Evolutionary conservation across 352 stramenopile species (phyloP).

Genomic region (Phytophthora sansomeana): DNA sequence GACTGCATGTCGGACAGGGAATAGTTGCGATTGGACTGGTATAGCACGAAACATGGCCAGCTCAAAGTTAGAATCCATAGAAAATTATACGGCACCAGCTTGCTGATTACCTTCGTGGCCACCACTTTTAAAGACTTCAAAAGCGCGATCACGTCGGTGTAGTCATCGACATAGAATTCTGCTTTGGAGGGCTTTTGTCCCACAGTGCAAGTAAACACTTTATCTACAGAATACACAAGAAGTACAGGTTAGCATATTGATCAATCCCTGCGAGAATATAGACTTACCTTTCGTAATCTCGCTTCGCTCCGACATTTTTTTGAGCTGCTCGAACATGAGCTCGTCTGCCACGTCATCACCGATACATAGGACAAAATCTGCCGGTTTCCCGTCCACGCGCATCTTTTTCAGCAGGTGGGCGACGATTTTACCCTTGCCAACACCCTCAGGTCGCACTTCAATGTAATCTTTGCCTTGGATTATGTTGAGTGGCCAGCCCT

Average conservation of each 20-base stretch:
- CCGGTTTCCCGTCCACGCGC: constrained; percentile 61
- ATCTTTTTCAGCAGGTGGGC: constrained; percentile 91
- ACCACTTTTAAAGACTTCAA: constrained; percentile 84
- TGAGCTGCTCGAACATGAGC: constrained; percentile 94
- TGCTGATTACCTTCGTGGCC: constrained; percentile 70
- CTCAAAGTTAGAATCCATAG: constrained; percentile 4
- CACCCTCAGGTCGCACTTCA: constrained; percentile 96
- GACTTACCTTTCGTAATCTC: constrained; percentile 55
- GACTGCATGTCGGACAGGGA: constrained; percentile 88
- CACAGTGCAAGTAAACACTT: constrained; percentile 96
- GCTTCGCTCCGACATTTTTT: constrained; percentile 51
- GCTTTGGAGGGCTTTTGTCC: constrained; percentile 98
- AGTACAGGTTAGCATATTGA: neutral
- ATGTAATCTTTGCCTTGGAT: constrained; percentile 97
- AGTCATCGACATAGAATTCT: constrained; percentile 96
- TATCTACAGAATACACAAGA: constrained; percentile 57
- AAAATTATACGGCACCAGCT: neutral
- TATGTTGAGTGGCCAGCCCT: constrained; percentile 80
- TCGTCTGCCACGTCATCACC: constrained; percentile 99
- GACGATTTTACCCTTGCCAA: constrained; percentile 98
- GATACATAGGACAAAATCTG: constrained; percentile 98
- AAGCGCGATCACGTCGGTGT: constrained; percentile 94
- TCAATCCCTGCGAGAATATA: neutral
- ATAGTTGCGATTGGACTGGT: constrained; percentile 82
- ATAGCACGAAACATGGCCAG: constrained; percentile 10